These are phyloP conservation scores for Avicennia marina DNA, from an alignment of 257 asterid species.

Conservation along the genomic window DNA sequence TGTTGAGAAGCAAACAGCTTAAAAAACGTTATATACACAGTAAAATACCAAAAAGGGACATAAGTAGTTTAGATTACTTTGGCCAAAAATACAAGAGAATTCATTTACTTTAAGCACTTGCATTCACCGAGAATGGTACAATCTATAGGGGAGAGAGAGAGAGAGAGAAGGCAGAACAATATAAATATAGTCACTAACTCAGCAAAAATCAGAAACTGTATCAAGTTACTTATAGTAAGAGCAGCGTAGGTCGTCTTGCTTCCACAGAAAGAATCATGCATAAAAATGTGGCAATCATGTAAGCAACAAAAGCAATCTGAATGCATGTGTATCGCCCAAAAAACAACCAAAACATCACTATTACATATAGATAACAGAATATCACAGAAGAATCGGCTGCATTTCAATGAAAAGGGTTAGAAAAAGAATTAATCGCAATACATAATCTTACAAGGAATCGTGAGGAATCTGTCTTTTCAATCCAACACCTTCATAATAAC, in stretches of 20 bases:
- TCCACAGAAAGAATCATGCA: neutral
- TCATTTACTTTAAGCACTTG: too few relatives aligned
- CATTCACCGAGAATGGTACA: neutral
- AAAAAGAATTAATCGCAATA: slow-evolving; percentile 10
- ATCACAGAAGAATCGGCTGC: slow-evolving; percentile 8
- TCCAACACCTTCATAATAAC: slow-evolving; percentile 17
- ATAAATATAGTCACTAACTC: neutral
- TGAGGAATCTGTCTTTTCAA: slow-evolving; percentile 23
- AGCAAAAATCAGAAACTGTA: too few relatives aligned
- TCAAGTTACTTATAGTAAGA: too few relatives aligned
- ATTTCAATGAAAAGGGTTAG: slow-evolving; percentile 8
- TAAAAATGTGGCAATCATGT: slow-evolving; percentile 4
- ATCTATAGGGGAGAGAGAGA: neutral
- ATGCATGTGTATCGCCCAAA: neutral
- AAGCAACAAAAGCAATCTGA: neutral
- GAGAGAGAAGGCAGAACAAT: neutral
- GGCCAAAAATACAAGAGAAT: too few relatives aligned
- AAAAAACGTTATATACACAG: neutral
- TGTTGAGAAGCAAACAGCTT: neutral
- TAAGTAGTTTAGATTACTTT: neutral
- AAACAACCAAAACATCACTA: neutral
- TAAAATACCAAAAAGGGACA: neutral
- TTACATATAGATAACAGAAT: neutral
- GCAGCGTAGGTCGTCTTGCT: neutral
- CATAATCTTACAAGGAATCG: slow-evolving; percentile 22